phyloP scores from a whole-genome alignment of 495 filamentous ascomycete species.

The Penicillium waksmanii region DNA sequence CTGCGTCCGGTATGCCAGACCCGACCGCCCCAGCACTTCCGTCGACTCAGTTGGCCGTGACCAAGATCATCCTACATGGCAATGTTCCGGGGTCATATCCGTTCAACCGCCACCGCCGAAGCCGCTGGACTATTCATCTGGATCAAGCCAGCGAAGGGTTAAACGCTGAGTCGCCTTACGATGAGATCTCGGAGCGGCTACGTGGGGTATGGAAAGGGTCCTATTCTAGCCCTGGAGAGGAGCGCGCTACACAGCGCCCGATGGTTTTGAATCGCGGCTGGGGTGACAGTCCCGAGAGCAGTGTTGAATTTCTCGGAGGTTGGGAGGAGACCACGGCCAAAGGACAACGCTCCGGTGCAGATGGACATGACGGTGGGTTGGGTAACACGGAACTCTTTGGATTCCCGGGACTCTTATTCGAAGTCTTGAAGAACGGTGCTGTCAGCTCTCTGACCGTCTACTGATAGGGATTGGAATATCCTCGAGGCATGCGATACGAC shows the following conservation, averaged over 20 bases:
- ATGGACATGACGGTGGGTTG: conserved; percentile 60
- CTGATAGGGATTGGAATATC: conserved; percentile 38
- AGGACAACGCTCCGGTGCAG: conserved; percentile 41
- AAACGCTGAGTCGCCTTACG: conserved; percentile 79
- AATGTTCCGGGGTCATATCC: conserved; percentile 96
- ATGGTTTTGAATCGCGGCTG: conserved; percentile 91
- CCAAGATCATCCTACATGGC: conserved; percentile 87
- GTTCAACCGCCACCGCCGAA: conserved; percentile 92
- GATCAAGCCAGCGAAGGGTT: conserved; percentile 37
- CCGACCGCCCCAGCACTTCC: conserved; percentile 38
- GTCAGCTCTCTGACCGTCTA: conserved; percentile 91
- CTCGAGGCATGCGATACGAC: conserved; percentile 5
- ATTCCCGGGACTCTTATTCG: conserved; percentile 91
- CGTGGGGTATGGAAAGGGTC: conserved; percentile 71
- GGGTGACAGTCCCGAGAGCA: conserved; percentile 90
- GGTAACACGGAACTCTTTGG: conserved; percentile 88
- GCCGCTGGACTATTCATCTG: conserved; percentile 80
- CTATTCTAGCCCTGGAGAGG: conserved; percentile 64
- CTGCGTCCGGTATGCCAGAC: conserved; percentile 42
- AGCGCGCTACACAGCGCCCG: conserved; percentile 65
- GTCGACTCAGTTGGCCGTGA: conserved; percentile 72
- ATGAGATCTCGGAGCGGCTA: conserved; percentile 66
- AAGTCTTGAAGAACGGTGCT: conserved; percentile 89
- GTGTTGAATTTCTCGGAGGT: conserved; percentile 84
- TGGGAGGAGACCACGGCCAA: conserved; percentile 76